Evolutionary conservation across 2,329 filamentous ascomycete genomes (phyloP).

Genomic region (Madurella fahalii): DNA sequence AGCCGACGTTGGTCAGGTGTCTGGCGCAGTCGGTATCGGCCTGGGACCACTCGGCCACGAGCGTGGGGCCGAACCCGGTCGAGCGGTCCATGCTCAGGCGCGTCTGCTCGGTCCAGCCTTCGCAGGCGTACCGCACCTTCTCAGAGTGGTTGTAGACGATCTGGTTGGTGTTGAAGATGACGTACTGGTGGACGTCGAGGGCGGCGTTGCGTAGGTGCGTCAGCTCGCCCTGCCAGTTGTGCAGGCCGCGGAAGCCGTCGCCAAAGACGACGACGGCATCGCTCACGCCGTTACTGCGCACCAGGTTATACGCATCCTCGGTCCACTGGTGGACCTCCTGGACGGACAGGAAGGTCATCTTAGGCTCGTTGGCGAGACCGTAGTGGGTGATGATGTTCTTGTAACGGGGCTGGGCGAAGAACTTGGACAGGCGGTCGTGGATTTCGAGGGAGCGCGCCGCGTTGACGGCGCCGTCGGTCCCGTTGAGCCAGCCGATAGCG

Average conservation of each 20-base stretch:
- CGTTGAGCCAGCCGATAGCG: conserved; percentile 80
- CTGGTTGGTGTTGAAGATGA: conserved; percentile 92
- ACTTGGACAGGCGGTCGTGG: conserved; percentile 79
- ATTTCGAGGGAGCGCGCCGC: conserved; percentile 78
- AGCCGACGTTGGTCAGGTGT: conserved; percentile 83
- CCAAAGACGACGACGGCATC: conserved; percentile 74
- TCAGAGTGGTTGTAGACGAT: conserved; percentile 75
- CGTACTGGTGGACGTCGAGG: conserved; percentile 97
- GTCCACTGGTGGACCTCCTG: conserved; percentile 76
- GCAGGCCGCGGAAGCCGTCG: conserved; percentile 88
- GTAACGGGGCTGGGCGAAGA: conserved; percentile 92
- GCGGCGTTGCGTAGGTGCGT: conserved; percentile 67
- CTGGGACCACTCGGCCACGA: conserved; percentile 96
- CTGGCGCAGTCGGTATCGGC: conserved; percentile 91
- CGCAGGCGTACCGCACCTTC: conserved; percentile 84
- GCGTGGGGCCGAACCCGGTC: conserved; percentile 85
- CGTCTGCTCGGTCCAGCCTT: conserved; percentile 80
- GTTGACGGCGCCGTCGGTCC: conserved; percentile 76
- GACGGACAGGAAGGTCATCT: conserved; percentile 70
- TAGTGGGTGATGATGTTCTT: conserved; percentile 90
- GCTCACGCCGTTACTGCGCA: conserved; percentile 71
- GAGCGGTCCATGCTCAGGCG: conserved; percentile 64
- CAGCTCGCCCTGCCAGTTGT: conserved; percentile 85
- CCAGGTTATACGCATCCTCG: conserved; percentile 62
- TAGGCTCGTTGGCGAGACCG: conserved; percentile 89